phyloP scores from a whole-genome alignment of 2,329 filamentous ascomycete species.

The Aspergillus sp. region DNA sequence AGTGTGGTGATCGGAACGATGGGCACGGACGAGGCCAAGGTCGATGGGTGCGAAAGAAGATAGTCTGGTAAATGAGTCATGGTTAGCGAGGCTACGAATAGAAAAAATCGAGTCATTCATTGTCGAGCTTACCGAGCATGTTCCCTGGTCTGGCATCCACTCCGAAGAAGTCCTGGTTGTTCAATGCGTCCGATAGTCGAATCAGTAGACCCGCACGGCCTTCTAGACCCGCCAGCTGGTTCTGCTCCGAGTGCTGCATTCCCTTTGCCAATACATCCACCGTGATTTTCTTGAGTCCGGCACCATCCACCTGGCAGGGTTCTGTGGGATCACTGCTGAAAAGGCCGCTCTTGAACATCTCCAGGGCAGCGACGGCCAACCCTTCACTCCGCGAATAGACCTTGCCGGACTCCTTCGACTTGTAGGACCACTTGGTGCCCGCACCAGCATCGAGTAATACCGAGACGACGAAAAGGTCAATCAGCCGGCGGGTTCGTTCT shows the following conservation, averaged over 20 bases:
- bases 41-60: slow-evolving; percentile 85
- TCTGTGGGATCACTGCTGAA: slow-evolving; percentile 81
- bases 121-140: slow-evolving; percentile 67
- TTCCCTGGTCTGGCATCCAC: slow-evolving; percentile 81
- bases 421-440: slow-evolving; percentile 87
- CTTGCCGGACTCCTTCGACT: slow-evolving; percentile 80
- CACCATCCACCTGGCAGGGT: slow-evolving; percentile 84
- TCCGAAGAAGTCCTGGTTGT: slow-evolving; percentile 80
- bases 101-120: neutral
- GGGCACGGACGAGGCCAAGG: slow-evolving; percentile 80
- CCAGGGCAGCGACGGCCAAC: slow-evolving; percentile 69
- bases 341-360: slow-evolving; percentile 90
- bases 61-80: slow-evolving; percentile 58
- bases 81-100: neutral
- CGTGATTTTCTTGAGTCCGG: slow-evolving; percentile 69
- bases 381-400: slow-evolving; percentile 83
- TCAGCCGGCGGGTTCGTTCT: slow-evolving; percentile 50
- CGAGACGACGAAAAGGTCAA: slow-evolving; percentile 60
- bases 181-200: slow-evolving; percentile 69
- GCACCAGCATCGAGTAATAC: slow-evolving; percentile 68
- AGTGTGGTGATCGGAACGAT: slow-evolving; percentile 82
- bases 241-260: slow-evolving; percentile 76
- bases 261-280: slow-evolving; percentile 71
- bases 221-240: slow-evolving; percentile 78
- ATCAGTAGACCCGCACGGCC: slow-evolving; percentile 77